Evolutionary conservation across 2,329 filamentous ascomycete genomes (phyloP).

Genomic region (Aspergillus texensis): DNA sequence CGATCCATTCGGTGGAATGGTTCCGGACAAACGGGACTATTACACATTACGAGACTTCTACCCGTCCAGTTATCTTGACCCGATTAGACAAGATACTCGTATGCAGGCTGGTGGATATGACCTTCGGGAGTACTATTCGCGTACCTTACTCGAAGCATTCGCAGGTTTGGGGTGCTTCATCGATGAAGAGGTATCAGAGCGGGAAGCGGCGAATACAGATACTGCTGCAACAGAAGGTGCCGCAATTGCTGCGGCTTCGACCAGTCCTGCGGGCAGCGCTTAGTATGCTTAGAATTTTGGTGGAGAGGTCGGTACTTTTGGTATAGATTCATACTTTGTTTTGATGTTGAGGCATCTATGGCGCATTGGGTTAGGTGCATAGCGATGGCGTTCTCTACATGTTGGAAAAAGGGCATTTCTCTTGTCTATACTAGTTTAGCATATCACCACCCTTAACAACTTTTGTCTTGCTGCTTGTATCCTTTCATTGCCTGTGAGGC

Average conservation of each 20-base stretch:
- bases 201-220: slow-evolving; percentile 29
- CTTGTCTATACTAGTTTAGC: neutral
- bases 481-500: neutral
- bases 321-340: neutral
- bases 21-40: slow-evolving; percentile 64
- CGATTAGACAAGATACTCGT: slow-evolving; percentile 64
- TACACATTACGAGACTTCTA: slow-evolving; percentile 72
- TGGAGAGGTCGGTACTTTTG: neutral
- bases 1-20: slow-evolving; percentile 81
- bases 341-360: neutral
- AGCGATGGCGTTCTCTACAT: slow-evolving; percentile 20
- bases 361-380: slow-evolving; percentile 12
- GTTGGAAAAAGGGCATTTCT: neutral
- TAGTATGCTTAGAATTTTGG: neutral
- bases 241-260: slow-evolving; percentile 29
- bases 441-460: neutral
- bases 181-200: slow-evolving; percentile 65
- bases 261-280: neutral
- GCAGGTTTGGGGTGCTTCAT: slow-evolving; percentile 86
- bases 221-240: slow-evolving; percentile 32
- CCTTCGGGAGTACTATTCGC: slow-evolving; percentile 76
- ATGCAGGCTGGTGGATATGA: slow-evolving; percentile 81
- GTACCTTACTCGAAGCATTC: slow-evolving; percentile 86
- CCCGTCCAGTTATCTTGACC: slow-evolving; percentile 72
- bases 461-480: neutral